Evolutionary conservation across 345 rosid genomes (phyloP).

Genomic region (Syzygium aqueum): DNA sequence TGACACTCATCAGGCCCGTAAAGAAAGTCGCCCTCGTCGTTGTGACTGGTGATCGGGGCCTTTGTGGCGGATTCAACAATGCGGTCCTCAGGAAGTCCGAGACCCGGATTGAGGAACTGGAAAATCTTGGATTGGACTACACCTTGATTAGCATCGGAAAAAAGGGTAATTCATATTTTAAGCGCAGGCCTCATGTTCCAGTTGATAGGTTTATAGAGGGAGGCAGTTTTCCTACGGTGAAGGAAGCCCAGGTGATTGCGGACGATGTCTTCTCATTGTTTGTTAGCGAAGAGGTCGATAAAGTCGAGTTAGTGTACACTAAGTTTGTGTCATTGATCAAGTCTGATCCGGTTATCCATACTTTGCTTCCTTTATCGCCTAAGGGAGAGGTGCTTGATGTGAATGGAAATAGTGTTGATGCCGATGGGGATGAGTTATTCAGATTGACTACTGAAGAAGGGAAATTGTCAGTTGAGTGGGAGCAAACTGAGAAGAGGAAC

Average conservation of each 20-base stretch:
- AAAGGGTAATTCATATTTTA: slow-evolving; percentile 73
- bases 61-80: slow-evolving; percentile 85
- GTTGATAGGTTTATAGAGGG: slow-evolving; percentile 51
- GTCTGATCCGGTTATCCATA: slow-evolving; percentile 66
- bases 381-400: slow-evolving; percentile 54
- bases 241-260: slow-evolving; percentile 80
- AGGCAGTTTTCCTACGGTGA: slow-evolving; percentile 53
- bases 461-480: slow-evolving; percentile 57
- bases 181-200: slow-evolving; percentile 28
- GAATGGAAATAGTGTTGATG: slow-evolving; percentile 64
- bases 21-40: slow-evolving; percentile 72
- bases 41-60: slow-evolving; percentile 61
- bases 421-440: slow-evolving; percentile 73
- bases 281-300: slow-evolving; percentile 74
- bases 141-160: slow-evolving; percentile 68
- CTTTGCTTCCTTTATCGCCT: slow-evolving; percentile 48
- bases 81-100: slow-evolving; percentile 51
- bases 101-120: slow-evolving; percentile 46
- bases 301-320: slow-evolving; percentile 71
- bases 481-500: slow-evolving; percentile 14
- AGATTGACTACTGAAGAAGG: slow-evolving; percentile 73
- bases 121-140: slow-evolving; percentile 45
- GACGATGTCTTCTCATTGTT: slow-evolving; percentile 74
- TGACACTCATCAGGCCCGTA: slow-evolving; percentile 54
- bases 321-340: slow-evolving; percentile 75